Conservation (phyloP, 768 basidiomycete genomes). For the Lactifluus piperatus region DNA sequence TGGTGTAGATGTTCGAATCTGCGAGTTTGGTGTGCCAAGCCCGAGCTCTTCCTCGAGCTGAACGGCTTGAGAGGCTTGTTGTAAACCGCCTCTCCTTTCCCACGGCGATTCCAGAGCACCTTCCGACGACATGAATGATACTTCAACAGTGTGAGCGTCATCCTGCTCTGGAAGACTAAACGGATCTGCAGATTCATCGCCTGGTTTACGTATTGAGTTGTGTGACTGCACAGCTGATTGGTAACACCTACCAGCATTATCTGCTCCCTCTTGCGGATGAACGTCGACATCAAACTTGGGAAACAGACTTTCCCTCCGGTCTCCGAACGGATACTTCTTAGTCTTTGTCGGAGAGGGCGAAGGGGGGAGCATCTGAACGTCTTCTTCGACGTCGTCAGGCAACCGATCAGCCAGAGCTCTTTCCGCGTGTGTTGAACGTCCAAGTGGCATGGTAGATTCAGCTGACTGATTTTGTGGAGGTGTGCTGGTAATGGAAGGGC, state of each 20-base stretch:
- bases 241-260: constrained; percentile 6
- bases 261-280: neutral
- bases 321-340: constrained; percentile 9
- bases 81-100: constrained; percentile 25
- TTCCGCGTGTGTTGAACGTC: constrained; percentile 34
- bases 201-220: constrained; percentile 12
- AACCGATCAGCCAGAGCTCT: constrained; percentile 22
- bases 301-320: constrained; percentile 27
- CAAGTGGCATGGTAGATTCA: constrained; percentile 29
- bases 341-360: constrained; percentile 39
- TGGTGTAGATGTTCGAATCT: constrained; percentile 13
- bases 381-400: constrained; percentile 30
- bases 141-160: constrained; percentile 26
- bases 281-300: constrained; percentile 29
- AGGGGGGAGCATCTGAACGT: constrained; percentile 38
- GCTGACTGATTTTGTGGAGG: constrained; percentile 17
- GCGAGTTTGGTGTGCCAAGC: constrained; percentile 14
- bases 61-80: constrained; percentile 31
- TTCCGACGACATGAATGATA: constrained; percentile 24
- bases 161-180: constrained; percentile 24
- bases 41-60: constrained; percentile 24
- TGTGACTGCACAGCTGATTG: neutral
- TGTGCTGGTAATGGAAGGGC: constrained; percentile 20
- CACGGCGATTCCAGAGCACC: constrained; percentile 12
- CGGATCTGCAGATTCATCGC: constrained; percentile 25